Evolutionary conservation across 192 early-diverging fungal species (phyloP).

Genomic region (Backusella macrospora): DNA sequence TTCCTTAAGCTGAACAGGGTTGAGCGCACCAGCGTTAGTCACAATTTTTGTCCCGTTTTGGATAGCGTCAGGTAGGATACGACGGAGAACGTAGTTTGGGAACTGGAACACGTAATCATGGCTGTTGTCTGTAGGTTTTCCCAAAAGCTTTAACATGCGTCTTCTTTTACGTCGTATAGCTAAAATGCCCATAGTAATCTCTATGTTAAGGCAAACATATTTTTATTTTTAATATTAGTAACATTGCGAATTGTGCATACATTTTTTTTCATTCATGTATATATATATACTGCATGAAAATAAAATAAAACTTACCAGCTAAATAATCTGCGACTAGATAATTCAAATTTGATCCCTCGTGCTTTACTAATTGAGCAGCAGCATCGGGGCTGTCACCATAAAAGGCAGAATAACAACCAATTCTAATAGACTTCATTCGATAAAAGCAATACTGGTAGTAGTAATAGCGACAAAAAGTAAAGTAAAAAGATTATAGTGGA

Average conservation of each 20-base stretch:
- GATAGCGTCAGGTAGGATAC: slow-evolving; percentile 48
- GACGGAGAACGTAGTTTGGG: slow-evolving; percentile 54
- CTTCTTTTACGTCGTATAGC: slow-evolving; percentile 50
- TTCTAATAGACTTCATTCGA: slow-evolving; percentile 44
- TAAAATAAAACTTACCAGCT: slow-evolving; percentile 46
- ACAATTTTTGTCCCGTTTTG: slow-evolving; percentile 60
- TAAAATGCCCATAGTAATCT: slow-evolving; percentile 71
- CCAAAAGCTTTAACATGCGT: slow-evolving; percentile 12
- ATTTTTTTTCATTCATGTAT: slow-evolving; percentile 1
- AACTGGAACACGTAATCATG: slow-evolving; percentile 48
- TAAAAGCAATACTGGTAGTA: not conserved
- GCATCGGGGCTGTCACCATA: slow-evolving; percentile 61
- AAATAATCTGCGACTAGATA: slow-evolving; percentile 69
- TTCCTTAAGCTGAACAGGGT: slow-evolving; percentile 58
- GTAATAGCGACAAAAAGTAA: not conserved
- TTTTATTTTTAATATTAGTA: not conserved
- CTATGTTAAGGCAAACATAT: slow-evolving; percentile 30
- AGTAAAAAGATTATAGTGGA: not conserved
- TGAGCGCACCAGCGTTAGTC: slow-evolving; percentile 68
- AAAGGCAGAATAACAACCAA: slow-evolving; percentile 60
- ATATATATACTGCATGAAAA: not conserved
- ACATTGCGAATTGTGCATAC: not conserved
- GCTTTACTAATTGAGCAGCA: slow-evolving; percentile 56
- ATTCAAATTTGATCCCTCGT: slow-evolving; percentile 49
- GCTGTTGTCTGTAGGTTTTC: not conserved